Conservation (phyloP, 176 grass and related monocot species). For the Melocanna baccifera region DNA sequence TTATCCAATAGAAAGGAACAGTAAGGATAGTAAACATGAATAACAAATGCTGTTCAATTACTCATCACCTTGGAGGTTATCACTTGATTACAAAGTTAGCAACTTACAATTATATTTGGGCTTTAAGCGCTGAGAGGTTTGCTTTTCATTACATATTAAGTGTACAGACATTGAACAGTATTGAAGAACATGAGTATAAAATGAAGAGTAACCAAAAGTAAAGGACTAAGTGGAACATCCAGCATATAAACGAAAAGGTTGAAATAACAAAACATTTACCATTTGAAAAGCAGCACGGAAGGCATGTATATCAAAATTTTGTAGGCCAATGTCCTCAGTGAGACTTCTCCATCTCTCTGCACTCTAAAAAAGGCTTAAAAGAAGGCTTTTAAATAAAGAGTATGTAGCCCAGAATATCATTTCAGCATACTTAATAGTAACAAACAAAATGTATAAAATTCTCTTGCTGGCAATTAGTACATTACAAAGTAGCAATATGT, state of each 20-base stretch:
- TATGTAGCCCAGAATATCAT: neutral
- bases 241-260: neutral
- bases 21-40: neutral
- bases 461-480: neutral
- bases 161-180: neutral
- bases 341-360: constrained; percentile 92
- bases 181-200: neutral
- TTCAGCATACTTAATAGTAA: neutral
- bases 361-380: constrained; percentile 56
- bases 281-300: constrained; percentile 92
- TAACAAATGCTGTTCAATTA: neutral
- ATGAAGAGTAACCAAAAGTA: constrained; percentile 3
- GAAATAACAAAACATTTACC: constrained; percentile 36
- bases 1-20: neutral
- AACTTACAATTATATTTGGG: neutral
- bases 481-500: neutral
- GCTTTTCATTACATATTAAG: neutral
- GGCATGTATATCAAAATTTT: constrained; percentile 93
- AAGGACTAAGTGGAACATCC: constrained; percentile 10
- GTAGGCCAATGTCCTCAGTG: constrained; percentile 59
- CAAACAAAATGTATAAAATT: neutral
- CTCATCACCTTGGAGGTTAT: neutral
- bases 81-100: neutral
- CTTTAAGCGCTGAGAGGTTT: neutral
- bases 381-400: constrained; percentile 12